These are phyloP conservation scores for Neospermospora avenae DNA, from an alignment of 2,329 filamentous ascomycete species.

Conservation along the genomic window DNA sequence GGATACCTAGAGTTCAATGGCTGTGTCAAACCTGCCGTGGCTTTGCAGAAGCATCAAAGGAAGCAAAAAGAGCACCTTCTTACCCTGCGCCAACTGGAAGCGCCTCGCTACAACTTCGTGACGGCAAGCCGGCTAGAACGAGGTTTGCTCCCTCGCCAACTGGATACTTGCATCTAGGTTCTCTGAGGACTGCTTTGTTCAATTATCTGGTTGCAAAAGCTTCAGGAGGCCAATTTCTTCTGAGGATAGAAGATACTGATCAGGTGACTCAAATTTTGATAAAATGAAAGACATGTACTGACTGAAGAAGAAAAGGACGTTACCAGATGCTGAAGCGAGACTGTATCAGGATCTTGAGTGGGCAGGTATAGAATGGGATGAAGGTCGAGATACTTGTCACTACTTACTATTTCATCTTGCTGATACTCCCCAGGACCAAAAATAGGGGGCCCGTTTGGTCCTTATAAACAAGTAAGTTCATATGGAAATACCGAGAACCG, in stretches of 20 bases:
- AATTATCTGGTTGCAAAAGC: slow-evolving; percentile 88
- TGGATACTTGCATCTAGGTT: slow-evolving; percentile 88
- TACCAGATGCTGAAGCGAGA: slow-evolving; percentile 73
- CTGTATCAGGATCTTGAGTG: slow-evolving; percentile 79
- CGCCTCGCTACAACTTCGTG: slow-evolving; percentile 35
- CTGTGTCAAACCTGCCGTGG: slow-evolving; percentile 27
- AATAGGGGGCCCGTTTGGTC: slow-evolving; percentile 75
- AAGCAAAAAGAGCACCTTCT: neutral
- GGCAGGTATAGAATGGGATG: slow-evolving; percentile 90
- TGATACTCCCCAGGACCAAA: slow-evolving; percentile 60
- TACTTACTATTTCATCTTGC: slow-evolving; percentile 1
- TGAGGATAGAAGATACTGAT: slow-evolving; percentile 94
- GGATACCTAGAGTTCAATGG: slow-evolving; percentile 20
- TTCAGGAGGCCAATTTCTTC: slow-evolving; percentile 83
- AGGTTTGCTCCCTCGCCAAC: slow-evolving; percentile 96
- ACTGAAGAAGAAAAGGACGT: slow-evolving; percentile 68
- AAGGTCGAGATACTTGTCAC: slow-evolving; percentile 54
- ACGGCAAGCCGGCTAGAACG: slow-evolving; percentile 63
- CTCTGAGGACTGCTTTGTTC: slow-evolving; percentile 88
- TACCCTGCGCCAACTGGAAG: slow-evolving; percentile 8
- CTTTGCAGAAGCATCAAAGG: slow-evolving; percentile 2
- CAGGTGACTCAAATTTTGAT: slow-evolving; percentile 51
- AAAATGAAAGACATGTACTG: slow-evolving; percentile 10
- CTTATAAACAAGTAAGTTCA: slow-evolving; percentile 71
- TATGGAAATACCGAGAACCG: neutral